These are phyloP conservation scores for Cryptococcus sp. DNA, from an alignment of 1,284 basidiomycete species.

Conservation along the genomic window DNA sequence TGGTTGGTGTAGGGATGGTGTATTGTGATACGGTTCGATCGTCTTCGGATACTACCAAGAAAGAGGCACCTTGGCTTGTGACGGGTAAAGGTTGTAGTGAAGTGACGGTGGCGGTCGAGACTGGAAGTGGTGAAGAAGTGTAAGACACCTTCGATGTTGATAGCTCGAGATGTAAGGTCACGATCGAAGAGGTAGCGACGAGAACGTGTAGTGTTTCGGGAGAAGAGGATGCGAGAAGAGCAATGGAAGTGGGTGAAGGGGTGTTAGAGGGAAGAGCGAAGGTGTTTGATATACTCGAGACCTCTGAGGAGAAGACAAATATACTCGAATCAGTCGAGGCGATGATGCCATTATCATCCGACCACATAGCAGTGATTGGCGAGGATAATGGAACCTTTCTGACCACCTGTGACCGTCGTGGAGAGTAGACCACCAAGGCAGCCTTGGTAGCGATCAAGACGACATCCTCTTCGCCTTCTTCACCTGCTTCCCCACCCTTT, in stretches of 20 bases:
- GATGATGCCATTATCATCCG: constrained; percentile 29
- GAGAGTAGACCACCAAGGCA: constrained; percentile 29
- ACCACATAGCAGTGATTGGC: constrained; percentile 32
- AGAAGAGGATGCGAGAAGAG: constrained; percentile 34
- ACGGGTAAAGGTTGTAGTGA: constrained; percentile 35
- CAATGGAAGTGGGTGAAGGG: constrained; percentile 27
- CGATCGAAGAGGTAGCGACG: constrained; percentile 29
- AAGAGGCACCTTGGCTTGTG: constrained; percentile 42
- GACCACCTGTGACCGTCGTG: constrained; percentile 27
- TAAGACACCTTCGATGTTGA: constrained; percentile 24
- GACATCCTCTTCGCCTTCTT: constrained; percentile 33
- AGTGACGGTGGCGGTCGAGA: constrained; percentile 41
- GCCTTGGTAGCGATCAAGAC: constrained; percentile 36
- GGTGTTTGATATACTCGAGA: constrained; percentile 27
- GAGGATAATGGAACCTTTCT: constrained; percentile 26
- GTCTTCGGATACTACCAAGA: constrained; percentile 66
- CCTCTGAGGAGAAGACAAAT: constrained; percentile 32
- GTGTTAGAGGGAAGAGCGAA: constrained; percentile 26
- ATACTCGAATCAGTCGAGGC: constrained; percentile 31
- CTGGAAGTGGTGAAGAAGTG: constrained; percentile 38
- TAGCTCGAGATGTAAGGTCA: constrained; percentile 30
- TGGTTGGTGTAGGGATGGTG: constrained; percentile 54
- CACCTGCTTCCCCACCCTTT: constrained; percentile 15
- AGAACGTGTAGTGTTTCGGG: constrained; percentile 32
- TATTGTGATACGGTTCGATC: constrained; percentile 64